A percentile compares a stretch with the other conserved stretches of the same genome.
These are phyloP conservation scores for Hibiscus tridactylites DNA, from an alignment of 345 rosid species.

Conservation along the genomic window DNA sequence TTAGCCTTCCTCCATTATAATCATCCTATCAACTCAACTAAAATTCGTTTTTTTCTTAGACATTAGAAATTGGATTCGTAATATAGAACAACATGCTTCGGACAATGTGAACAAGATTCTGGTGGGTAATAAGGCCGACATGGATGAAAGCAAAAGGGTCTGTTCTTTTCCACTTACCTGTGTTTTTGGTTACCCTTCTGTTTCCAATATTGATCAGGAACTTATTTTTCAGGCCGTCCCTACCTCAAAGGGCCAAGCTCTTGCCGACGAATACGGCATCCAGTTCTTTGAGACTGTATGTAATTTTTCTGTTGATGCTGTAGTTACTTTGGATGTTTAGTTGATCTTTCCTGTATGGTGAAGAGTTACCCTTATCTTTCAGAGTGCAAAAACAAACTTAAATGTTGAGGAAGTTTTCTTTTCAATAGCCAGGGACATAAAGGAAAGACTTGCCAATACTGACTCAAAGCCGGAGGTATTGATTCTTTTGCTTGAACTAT, in stretches of 20 bases:
- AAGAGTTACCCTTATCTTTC: conserved; percentile 23
- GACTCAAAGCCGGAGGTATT: conserved; percentile 69
- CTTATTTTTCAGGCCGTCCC: conserved; percentile 73
- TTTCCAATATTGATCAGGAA: not conserved
- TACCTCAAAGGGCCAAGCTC: conserved; percentile 90
- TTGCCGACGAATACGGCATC: conserved; percentile 95
- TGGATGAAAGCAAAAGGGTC: conserved; percentile 91
- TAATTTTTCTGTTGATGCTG: conserved; percentile 8
- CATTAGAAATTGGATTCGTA: conserved; percentile 87
- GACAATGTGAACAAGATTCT: conserved; percentile 84
- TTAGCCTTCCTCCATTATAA: conserved; percentile 1
- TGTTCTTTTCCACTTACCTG: conserved; percentile 13
- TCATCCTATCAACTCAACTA: conserved; percentile 6
- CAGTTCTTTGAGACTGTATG: conserved; percentile 93
- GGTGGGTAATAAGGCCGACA: conserved; percentile 85
- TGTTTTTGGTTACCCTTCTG: not conserved
- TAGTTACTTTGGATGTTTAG: not conserved
- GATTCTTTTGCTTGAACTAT: not conserved
- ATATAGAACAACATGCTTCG: conserved; percentile 95
- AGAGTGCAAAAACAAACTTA: conserved; percentile 87
- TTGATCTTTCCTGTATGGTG: conserved; percentile 6
- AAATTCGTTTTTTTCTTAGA: conserved; percentile 29
- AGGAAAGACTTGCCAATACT: conserved; percentile 73
- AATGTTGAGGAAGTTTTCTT: conserved; percentile 91
- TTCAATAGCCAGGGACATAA: conserved; percentile 73